Conservation (phyloP, 306 rosid species). For the Rosa chinensis region DNA sequence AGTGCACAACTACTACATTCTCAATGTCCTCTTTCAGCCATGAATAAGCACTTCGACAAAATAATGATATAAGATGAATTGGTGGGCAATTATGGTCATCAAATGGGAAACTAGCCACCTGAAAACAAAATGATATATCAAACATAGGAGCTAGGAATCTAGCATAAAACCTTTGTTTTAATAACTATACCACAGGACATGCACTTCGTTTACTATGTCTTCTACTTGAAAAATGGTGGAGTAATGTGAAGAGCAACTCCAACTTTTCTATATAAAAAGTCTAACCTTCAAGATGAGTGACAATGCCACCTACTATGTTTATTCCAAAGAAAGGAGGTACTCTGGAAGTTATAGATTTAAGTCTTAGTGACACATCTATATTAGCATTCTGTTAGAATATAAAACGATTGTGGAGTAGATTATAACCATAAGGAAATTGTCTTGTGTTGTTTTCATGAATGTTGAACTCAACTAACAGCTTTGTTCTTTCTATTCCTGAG, state of each 20-base stretch:
- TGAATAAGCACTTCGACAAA: slow-evolving; percentile 95
- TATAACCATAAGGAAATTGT: too few relatives aligned
- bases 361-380: not conserved
- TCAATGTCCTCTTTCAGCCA: slow-evolving; percentile 98
- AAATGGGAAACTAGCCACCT: slow-evolving; percentile 96
- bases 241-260: not conserved
- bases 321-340: not conserved
- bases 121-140: slow-evolving; percentile 33
- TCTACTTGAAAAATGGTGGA: not conserved
- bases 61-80: slow-evolving; percentile 68
- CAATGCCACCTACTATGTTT: not conserved
- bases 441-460: not conserved
- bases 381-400: not conserved
- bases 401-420: not conserved
- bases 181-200: not conserved
- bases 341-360: not conserved
- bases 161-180: not conserved
- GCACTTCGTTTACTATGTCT: not conserved
- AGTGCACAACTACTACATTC: slow-evolving; percentile 98
- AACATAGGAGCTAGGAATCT: not conserved
- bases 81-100: slow-evolving; percentile 99
- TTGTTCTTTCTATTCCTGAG: not conserved
- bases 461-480: not conserved
- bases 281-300: not conserved
- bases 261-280: not conserved